Evolutionary conservation across 2,329 filamentous ascomycete species (phyloP), one percentile per base, ranked within the genome.

Genomic region (Alternaria viburni): DNA sequence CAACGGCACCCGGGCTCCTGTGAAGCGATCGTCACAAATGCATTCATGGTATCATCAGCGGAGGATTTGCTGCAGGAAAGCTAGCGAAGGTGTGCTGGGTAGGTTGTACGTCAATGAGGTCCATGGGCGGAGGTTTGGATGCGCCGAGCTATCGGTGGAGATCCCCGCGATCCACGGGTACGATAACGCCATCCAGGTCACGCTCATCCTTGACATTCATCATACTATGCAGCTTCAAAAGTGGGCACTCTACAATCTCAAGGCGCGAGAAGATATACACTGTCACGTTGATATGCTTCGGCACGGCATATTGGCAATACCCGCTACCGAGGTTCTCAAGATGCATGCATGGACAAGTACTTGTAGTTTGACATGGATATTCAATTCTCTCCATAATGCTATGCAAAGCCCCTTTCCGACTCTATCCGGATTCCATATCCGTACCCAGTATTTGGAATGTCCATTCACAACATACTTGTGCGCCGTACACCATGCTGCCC

Each of bases 21-120:
- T 64, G 61, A 62, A 64, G 66, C 68, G 69, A 65, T 59, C 28
- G 52, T 57, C 56, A 65, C 72, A 72, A 68, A 65, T 62, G 46
- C 75, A 73, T 75, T 67, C 76, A 79, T 79, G 58, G 62, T 77
- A 66, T 47, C 63, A 57, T 58, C 58, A 13, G 25, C 30, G 45
- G 52, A 28, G 45, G 59, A 49, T 59, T 47, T 46, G 52, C 47
- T 54, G 59, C 28, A 50, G 58, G 55, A 54, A 49, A 47, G 62
- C 54, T 55, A 51, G 58, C 61, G 10, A 43, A 12, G 28, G 56
- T 30, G 60, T 62, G 59, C 44, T 28, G 59, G 59, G 56, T 57
- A 51, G 49, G 61, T 61, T 52, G 56, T 56, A 32, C 41, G 47
- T 49, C 44, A 51, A 46, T 44, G 21, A 47, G 44, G 55, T 62